Base-by-base conservation (phyloP, 345 rosid genomes). In the Kandelia obovata region DNA sequence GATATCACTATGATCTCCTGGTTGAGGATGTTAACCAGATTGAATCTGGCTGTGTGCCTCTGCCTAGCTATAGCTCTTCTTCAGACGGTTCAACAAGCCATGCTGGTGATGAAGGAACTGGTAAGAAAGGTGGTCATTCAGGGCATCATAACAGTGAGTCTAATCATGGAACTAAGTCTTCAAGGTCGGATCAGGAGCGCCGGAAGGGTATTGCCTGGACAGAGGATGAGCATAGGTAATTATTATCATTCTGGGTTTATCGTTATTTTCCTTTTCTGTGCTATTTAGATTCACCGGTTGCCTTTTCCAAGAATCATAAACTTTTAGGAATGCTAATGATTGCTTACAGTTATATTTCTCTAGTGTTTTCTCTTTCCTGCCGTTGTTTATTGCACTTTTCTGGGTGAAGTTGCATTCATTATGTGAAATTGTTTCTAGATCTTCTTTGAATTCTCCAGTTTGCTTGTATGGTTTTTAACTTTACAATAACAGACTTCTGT, bases 171-270 rank as follows among this genome's bases (percentile, higher is more conserved):
- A 84, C 79, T 75, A 95, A 92, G 82, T 77, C 71, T 76, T 86
- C 94, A n/a, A 90, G 88, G 74, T 75, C 92, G 21, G 99, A 92
- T 77, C 98, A 92, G 81, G 99, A 95, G 76, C 91, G 96, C 4
- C 88, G 99, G n/a, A 95, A 92, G 78, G 98, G 99, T 67, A 88
- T 89, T 81, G 97, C 98, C 52, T 95, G 99, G 99, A 88, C 99
- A 1, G 99, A 92, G 82, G 98, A 92, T 47, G 99, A 95, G 96
- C 75, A 72, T 70, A 72, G 75, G 75, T 72, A 65, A 64, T 71
- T 31, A 25, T 32, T 43, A 5, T 56, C 39, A 21, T 32, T 1
- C 57, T 16, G 28, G 6, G 25, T 25, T 25, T 57, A 8, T 26
- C 26, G 30, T 25, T 10, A 10, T 56, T 21, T 56, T 53, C 4